A percentile compares a stretch with the other conserved stretches of the same genome.
Evolutionary conservation across 768 basidiomycete genomes (phyloP).

Genomic region (Rhizopogon vinicolor): DNA sequence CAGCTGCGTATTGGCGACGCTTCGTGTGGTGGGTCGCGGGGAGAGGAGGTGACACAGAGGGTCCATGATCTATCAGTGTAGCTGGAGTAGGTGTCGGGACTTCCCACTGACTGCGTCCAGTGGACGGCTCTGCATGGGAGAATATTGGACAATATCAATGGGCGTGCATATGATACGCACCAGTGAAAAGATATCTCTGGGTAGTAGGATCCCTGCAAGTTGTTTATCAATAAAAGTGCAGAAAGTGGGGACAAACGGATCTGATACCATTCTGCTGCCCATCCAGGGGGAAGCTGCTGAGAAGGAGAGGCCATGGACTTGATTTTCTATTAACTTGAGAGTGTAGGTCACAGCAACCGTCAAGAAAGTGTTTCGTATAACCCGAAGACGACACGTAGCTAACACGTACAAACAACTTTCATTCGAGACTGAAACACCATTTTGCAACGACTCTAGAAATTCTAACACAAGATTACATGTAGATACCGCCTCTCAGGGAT

Average conservation of each 20-base stretch:
- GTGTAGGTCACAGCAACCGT: neutral
- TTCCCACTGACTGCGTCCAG: slow-evolving; percentile 89
- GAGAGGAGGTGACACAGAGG: slow-evolving; percentile 41
- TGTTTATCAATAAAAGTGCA: slow-evolving; percentile 9
- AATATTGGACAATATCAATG: slow-evolving; percentile 1
- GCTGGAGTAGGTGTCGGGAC: slow-evolving; percentile 44
- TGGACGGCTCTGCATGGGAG: slow-evolving; percentile 63
- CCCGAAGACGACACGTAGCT: slow-evolving; percentile 12
- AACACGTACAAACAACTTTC: slow-evolving; percentile 15
- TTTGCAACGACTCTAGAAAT: too few relatives aligned
- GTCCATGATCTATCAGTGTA: slow-evolving; percentile 35
- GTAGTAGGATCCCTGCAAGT: slow-evolving; percentile 66
- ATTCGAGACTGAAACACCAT: too few relatives aligned
- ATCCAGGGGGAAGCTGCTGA: slow-evolving; percentile 85
- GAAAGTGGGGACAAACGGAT: neutral
- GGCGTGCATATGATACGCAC: slow-evolving; percentile 41
- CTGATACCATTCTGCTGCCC: slow-evolving; percentile 87
- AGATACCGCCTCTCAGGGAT: too few relatives aligned
- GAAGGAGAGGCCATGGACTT: slow-evolving; percentile 38
- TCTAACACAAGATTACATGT: too few relatives aligned
- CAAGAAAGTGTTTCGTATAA: neutral
- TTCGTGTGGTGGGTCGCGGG: slow-evolving; percentile 44
- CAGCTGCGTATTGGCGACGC: slow-evolving; percentile 91
- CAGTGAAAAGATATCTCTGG: slow-evolving; percentile 86
- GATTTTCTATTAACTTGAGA: neutral